Conservation (phyloP, 1,139 yeast genomes). For the Magnusiomyces paraingens region DNA sequence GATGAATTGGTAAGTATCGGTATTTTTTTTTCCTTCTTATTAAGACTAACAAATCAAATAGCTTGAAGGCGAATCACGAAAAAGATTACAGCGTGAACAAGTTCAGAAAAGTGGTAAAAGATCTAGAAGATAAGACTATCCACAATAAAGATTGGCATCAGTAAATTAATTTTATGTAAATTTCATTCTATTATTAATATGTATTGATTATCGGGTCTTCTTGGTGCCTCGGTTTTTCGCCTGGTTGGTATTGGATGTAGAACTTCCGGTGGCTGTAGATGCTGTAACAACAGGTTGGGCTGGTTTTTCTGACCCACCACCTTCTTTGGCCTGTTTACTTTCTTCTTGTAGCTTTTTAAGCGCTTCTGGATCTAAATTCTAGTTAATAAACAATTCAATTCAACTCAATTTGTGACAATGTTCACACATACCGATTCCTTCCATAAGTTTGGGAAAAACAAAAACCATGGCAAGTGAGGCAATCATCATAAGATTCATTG, state of each 20-base stretch:
- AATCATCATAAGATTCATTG: slow-evolving; percentile 35
- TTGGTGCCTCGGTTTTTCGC: slow-evolving; percentile 2
- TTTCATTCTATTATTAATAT: background rate
- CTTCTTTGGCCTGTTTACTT: background rate
- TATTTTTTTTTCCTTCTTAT: background rate
- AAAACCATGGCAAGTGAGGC: slow-evolving; percentile 32
- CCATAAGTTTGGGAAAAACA: slow-evolving; percentile 31
- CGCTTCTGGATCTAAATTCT: slow-evolving; percentile 32
- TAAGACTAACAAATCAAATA: background rate
- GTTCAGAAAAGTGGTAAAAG: slow-evolving; percentile 9
- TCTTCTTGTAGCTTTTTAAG: slow-evolving; percentile 27
- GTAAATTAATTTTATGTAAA: background rate
- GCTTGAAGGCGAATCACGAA: slow-evolving; percentile 13
- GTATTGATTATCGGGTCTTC: background rate
- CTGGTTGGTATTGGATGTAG: background rate
- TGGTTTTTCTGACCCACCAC: slow-evolving; percentile 19
- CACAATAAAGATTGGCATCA: background rate
- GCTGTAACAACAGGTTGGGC: slow-evolving; percentile 6
- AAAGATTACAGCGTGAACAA: slow-evolving; percentile 11
- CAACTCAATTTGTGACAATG: slow-evolving; percentile 4
- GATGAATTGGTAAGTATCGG: slow-evolving; percentile 6
- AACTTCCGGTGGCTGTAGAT: background rate
- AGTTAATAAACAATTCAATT: background rate
- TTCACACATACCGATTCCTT: slow-evolving; percentile 19
- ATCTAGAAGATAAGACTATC: slow-evolving; percentile 4